phyloP scores from a whole-genome alignment of 441 rosid genomes.

The Populus hybrid region DNA sequence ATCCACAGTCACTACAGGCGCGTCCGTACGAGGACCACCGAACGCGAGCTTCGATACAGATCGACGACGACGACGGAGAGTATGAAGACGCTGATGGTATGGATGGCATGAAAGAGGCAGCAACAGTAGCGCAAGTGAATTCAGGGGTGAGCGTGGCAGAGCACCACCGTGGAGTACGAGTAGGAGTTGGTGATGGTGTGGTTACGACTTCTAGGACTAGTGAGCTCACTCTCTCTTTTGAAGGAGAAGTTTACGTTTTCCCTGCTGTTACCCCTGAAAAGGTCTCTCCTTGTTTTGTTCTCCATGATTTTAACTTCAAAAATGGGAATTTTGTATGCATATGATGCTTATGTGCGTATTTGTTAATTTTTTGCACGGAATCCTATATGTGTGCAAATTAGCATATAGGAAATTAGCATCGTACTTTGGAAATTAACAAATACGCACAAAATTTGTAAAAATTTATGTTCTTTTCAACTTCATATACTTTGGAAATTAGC shows the following conservation, averaged over 20 bases:
- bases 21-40: conserved; percentile 40
- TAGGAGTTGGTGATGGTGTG: conserved; percentile 25
- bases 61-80: conserved; percentile 48
- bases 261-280: conserved; percentile 57
- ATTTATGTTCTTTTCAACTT: not conserved
- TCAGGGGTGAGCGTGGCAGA: conserved; percentile 38
- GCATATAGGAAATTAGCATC: too few relatives aligned
- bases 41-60: conserved; percentile 27
- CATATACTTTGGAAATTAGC: too few relatives aligned
- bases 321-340: too few relatives aligned
- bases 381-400: too few relatives aligned
- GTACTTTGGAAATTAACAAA: too few relatives aligned
- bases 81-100: conserved; percentile 31
- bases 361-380: too few relatives aligned
- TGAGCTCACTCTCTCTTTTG: conserved; percentile 69
- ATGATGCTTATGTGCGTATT: too few relatives aligned
- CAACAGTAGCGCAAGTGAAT: conserved; percentile 16
- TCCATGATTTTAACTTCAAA: not conserved
- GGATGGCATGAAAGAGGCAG: conserved; percentile 32
- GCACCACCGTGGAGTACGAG: conserved; percentile 25
- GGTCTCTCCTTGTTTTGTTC: not conserved
- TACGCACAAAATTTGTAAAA: not conserved
- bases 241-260: conserved; percentile 26
- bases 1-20: conserved; percentile 53
- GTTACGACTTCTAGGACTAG: conserved; percentile 49